phyloP scores from a whole-genome alignment of 192 early-diverging fungal genomes.

The Globomyces pollinis-pini region DNA sequence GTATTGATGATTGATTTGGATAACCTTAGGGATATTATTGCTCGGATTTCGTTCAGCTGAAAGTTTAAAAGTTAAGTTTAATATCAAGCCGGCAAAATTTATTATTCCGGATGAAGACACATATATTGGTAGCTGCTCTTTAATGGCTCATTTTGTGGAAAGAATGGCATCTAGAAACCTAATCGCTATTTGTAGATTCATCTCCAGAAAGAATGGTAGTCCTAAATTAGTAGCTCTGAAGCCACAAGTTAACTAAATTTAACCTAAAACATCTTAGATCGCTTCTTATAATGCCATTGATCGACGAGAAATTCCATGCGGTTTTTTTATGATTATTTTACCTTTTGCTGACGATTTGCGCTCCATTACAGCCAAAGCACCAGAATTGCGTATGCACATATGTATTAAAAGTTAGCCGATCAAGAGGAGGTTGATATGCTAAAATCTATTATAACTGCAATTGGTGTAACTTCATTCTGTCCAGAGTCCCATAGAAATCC shows the following conservation, averaged over 20 bases:
- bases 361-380: not conserved
- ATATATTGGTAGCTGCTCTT: conserved; percentile 61
- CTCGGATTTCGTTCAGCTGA: conserved; percentile 63
- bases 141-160: conserved; percentile 59
- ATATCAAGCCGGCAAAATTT: conserved; percentile 59
- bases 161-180: conserved; percentile 48
- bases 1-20: conserved; percentile 28
- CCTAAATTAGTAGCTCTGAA: conserved; percentile 58
- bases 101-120: conserved; percentile 67
- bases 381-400: not conserved
- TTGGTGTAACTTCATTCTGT: too few relatives aligned
- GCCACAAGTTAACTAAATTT: conserved; percentile 48
- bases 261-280: conserved; percentile 17
- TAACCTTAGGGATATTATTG: conserved; percentile 46
- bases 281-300: conserved; percentile 39
- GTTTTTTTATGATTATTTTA: conserved; percentile 57
- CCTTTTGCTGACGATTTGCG: conserved; percentile 77
- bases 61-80: conserved; percentile 45
- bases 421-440: not conserved
- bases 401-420: not conserved
- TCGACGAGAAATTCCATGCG: conserved; percentile 46
- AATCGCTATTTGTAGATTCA: conserved; percentile 61
- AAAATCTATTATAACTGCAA: not conserved
- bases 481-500: too few relatives aligned
- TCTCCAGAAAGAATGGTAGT: conserved; percentile 38